Conservation (phyloP, 2,329 filamentous ascomycete genomes). For the Stylonectria norvegica region DNA sequence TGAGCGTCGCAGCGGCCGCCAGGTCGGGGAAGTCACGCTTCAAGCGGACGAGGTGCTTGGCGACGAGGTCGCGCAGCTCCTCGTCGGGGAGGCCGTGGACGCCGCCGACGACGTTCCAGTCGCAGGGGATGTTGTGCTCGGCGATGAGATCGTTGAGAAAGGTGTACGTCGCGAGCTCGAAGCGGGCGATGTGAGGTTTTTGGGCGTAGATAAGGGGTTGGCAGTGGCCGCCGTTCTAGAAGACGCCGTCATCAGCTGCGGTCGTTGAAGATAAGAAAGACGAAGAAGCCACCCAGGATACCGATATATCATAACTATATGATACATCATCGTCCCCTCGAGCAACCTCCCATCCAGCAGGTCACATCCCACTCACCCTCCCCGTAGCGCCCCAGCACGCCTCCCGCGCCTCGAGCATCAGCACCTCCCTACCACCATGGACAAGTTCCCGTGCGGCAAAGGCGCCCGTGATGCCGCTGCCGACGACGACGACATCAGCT, state of each 20-base stretch:
- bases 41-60: constrained; percentile 49
- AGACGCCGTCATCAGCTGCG: background rate
- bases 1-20: constrained; percentile 43
- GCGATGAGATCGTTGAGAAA: constrained; percentile 57
- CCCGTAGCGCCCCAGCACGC: constrained; percentile 82
- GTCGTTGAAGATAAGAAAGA: no score
- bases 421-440: constrained; percentile 50
- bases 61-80: constrained; percentile 51
- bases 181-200: constrained; percentile 59
- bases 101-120: constrained; percentile 62
- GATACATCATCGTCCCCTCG: background rate
- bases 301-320: no score
- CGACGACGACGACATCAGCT: constrained; percentile 69
- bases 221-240: constrained; percentile 68
- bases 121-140: constrained; percentile 60
- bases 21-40: constrained; percentile 54
- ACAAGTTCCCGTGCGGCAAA: constrained; percentile 65
- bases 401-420: constrained; percentile 75
- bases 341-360: background rate
- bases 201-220: constrained; percentile 66
- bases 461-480: constrained; percentile 73
- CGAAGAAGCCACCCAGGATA: no score
- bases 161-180: constrained; percentile 68
- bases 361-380: constrained; percentile 51
- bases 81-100: constrained; percentile 61